Conservation (phyloP, 805 yeast genomes). For the Helenozyma baotianmanensis region DNA sequence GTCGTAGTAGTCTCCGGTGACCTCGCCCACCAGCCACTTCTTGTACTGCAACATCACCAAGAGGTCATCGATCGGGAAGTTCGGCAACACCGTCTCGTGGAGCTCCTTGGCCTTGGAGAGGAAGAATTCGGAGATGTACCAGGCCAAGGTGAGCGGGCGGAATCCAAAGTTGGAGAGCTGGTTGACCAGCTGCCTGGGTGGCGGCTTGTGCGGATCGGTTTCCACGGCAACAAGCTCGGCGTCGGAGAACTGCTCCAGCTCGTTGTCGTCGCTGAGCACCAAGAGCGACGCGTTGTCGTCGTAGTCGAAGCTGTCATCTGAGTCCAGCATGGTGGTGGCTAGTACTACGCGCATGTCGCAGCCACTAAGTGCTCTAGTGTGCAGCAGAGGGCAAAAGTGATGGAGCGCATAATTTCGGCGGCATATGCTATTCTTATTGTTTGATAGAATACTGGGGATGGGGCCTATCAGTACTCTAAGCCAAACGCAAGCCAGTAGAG, state of each 20-base stretch:
- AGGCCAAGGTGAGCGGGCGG: slow-evolving; percentile 9
- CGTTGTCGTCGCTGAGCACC: too few species aligned
- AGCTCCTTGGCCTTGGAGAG: slow-evolving; percentile 20
- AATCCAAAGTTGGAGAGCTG: slow-evolving; percentile 3
- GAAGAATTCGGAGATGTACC: slow-evolving; percentile 22
- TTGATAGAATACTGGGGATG: too few species aligned
- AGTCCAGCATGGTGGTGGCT: too few species aligned
- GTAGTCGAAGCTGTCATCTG: slow-evolving; percentile 17
- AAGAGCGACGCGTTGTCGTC: slow-evolving; percentile 19
- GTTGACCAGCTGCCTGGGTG: slow-evolving; percentile 6
- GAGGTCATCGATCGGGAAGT: slow-evolving; percentile 26
- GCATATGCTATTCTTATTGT: too few species aligned
- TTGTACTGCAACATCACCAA: slow-evolving; percentile 32
- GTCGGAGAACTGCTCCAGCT: too few species aligned
- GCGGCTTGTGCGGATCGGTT: background rate
- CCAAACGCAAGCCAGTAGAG: too few species aligned
- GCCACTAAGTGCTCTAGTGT: too few species aligned
- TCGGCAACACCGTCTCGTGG: slow-evolving; percentile 21
- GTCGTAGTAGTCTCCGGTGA: slow-evolving; percentile 33
- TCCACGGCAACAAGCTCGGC: too few species aligned
- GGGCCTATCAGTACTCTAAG: too few species aligned
- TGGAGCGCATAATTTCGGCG: too few species aligned
- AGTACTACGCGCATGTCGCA: too few species aligned
- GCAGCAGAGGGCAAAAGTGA: too few species aligned
- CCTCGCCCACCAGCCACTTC: slow-evolving; percentile 39